phyloP scores from a whole-genome alignment of 768 basidiomycete genomes.

The Lactarius hengduanensis region DNA sequence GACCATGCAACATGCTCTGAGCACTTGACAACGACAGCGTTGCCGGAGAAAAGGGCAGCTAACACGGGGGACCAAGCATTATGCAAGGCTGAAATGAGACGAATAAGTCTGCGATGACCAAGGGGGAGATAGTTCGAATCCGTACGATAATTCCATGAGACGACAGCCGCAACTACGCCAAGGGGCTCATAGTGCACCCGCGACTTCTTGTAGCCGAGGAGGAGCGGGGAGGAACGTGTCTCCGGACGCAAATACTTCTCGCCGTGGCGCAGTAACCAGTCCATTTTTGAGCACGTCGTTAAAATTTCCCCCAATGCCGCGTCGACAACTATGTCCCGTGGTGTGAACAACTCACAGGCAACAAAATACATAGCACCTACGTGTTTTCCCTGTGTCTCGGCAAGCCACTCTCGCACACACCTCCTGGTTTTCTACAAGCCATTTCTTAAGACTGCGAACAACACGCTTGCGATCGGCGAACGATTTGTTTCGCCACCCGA shows the following conservation, averaged over 20 bases:
- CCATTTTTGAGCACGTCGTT: slow-evolving; percentile 92
- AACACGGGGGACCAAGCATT: slow-evolving; percentile 94
- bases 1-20: slow-evolving; percentile 94
- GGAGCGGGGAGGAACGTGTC: slow-evolving; percentile 59
- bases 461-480: slow-evolving; percentile 82
- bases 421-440: slow-evolving; percentile 92
- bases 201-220: slow-evolving; percentile 74
- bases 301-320: slow-evolving; percentile 93
- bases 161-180: slow-evolving; percentile 89
- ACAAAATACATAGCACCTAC: slow-evolving; percentile 44
- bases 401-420: slow-evolving; percentile 83
- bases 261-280: slow-evolving; percentile 87
- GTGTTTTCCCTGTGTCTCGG: slow-evolving; percentile 93
- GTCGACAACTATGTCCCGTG: slow-evolving; percentile 67
- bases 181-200: slow-evolving; percentile 86
- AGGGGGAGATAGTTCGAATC: slow-evolving; percentile 12
- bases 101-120: slow-evolving; percentile 10
- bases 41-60: slow-evolving; percentile 87
- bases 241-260: slow-evolving; percentile 75
- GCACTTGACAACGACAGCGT: slow-evolving; percentile 87
- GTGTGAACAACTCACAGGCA: neutral
- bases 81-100: slow-evolving; percentile 68
- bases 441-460: slow-evolving; percentile 82
- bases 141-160: slow-evolving; percentile 94
- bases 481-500: slow-evolving; percentile 67